Evolutionary conservation across 2,329 filamentous ascomycete species (phyloP).

Genomic region (Dothiorella sarmentorum): DNA sequence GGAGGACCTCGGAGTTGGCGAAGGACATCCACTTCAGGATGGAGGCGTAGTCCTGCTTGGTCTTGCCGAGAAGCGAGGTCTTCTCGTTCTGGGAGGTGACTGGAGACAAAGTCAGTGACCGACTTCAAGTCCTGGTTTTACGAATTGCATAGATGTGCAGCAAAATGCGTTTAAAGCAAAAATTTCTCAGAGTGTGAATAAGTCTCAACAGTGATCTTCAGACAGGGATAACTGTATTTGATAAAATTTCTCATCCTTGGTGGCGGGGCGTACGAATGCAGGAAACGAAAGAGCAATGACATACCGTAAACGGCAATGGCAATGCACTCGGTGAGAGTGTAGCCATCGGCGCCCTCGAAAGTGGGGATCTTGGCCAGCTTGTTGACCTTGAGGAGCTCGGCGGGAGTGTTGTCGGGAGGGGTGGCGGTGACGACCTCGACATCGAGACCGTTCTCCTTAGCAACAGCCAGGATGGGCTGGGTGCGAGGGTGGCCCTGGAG

Average conservation of each 20-base stretch:
- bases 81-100: constrained; percentile 99
- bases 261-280: constrained; percentile 21
- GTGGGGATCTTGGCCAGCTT: constrained; percentile 87
- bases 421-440: constrained; percentile 77
- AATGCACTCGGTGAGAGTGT: constrained; percentile 81
- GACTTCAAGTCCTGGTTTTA: constrained; percentile 19
- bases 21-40: constrained; percentile 99
- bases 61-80: constrained; percentile 98
- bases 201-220: constrained; percentile 89
- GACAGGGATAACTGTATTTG: constrained; percentile 91
- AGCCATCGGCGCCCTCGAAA: constrained; percentile 90
- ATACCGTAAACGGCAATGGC: constrained; percentile 97
- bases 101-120: constrained; percentile 41
- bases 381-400: constrained; percentile 82
- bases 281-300: constrained; percentile 42
- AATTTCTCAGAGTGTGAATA: constrained; percentile 73
- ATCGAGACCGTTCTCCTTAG: constrained; percentile 95
- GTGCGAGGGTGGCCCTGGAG: constrained; percentile 81
- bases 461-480: constrained; percentile 83
- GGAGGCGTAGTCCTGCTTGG: constrained; percentile 99
- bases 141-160: constrained; percentile 19
- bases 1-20: constrained; percentile 83
- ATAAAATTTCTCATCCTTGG: constrained; percentile 71
- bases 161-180: constrained; percentile 17
- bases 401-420: constrained; percentile 59